Evolutionary conservation across 1,284 basidiomycete species (phyloP).

Genomic region (Cystobasidium pallidum): DNA sequence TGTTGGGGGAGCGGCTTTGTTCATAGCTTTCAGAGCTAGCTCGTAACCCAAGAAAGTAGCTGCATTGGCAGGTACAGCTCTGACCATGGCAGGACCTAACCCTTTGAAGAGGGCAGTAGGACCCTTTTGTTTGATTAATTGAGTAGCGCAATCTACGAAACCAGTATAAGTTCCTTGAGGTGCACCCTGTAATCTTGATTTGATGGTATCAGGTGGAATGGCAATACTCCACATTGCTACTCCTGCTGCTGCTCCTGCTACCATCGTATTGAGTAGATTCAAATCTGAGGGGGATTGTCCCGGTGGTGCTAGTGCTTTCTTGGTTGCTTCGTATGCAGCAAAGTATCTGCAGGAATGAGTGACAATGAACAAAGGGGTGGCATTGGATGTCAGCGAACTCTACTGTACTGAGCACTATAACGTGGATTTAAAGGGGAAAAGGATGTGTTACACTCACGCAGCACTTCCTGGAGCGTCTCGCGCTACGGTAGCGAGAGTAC

Average conservation of each 20-base stretch:
- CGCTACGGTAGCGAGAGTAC: slow-evolving; percentile 86
- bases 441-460: slow-evolving; percentile 74
- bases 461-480: slow-evolving; percentile 96
- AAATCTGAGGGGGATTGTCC: slow-evolving; percentile 76
- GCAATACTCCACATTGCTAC: slow-evolving; percentile 97
- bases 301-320: slow-evolving; percentile 78
- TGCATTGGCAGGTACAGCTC: slow-evolving; percentile 80
- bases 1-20: slow-evolving; percentile 29
- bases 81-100: slow-evolving; percentile 85
- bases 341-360: slow-evolving; percentile 83
- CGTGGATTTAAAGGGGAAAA: not conserved
- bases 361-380: not conserved
- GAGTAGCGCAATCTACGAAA: slow-evolving; percentile 86
- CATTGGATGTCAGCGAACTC: no score
- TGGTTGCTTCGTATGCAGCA: slow-evolving; percentile 92
- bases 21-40: slow-evolving; percentile 38
- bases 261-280: slow-evolving; percentile 82
- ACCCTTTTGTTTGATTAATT: slow-evolving; percentile 92
- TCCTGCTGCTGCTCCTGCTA: slow-evolving; percentile 92
- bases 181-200: slow-evolving; percentile 96
- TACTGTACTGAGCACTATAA: no score
- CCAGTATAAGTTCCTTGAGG: slow-evolving; percentile 94
- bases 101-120: slow-evolving; percentile 91
- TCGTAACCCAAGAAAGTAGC: slow-evolving; percentile 81
- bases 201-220: slow-evolving; percentile 90